Evolutionary conservation across 371 early-diverging fungal genomes (phyloP).

Genomic region (Synchytrium microbalum): DNA sequence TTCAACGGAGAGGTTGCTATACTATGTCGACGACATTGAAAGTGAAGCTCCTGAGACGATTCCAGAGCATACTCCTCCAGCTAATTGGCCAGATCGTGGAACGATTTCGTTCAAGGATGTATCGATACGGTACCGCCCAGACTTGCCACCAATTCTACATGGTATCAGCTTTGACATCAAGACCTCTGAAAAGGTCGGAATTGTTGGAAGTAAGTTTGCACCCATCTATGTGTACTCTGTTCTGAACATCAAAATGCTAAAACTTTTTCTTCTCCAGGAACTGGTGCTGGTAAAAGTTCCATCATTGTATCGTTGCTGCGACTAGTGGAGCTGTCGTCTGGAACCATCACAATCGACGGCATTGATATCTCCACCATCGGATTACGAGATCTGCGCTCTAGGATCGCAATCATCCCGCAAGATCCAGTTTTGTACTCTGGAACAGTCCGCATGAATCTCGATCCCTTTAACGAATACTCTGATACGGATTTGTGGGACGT

Average conservation of each 20-base stretch:
- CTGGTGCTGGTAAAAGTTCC: constrained; percentile 33
- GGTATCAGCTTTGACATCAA: constrained; percentile 43
- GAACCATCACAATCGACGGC: constrained; percentile 58
- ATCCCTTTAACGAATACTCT: constrained; percentile 36
- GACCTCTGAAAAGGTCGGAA: constrained; percentile 56
- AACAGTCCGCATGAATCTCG: constrained; percentile 42
- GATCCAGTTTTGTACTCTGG: constrained; percentile 45
- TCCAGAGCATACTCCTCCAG: constrained; percentile 27
- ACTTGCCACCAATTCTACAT: constrained; percentile 55
- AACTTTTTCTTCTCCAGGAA: constrained; percentile 30
- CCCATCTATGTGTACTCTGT: no score
- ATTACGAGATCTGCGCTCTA: constrained; percentile 45
- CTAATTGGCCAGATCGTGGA: constrained; percentile 36
- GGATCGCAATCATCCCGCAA: constrained; percentile 56
- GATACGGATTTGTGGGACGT: constrained; percentile 41
- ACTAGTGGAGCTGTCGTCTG: constrained; percentile 44
- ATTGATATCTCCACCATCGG: constrained; percentile 64
- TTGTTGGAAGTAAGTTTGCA: no score
- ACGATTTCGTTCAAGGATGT: constrained; percentile 51
- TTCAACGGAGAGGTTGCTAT: constrained; percentile 41
- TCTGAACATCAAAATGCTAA: no score
- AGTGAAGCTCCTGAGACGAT: constrained; percentile 20
- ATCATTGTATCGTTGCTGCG: constrained; percentile 47
- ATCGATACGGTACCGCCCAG: constrained; percentile 45
- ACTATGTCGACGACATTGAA: constrained; percentile 28